These are phyloP conservation scores for Lactuca sativa DNA, from an alignment of 129 eudicot genomes.

Conservation along the genomic window DNA sequence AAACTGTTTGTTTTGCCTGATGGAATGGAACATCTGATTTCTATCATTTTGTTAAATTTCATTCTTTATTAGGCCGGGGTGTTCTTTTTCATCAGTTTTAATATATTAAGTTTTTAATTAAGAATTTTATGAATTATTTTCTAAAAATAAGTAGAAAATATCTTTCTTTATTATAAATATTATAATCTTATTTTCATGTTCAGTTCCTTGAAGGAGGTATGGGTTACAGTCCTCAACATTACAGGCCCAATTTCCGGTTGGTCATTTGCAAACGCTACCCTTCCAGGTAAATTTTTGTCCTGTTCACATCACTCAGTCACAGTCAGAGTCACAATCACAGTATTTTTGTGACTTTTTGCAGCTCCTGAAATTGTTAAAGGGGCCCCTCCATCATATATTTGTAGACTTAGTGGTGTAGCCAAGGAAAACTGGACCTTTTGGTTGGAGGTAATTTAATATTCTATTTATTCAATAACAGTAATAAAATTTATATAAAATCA, in stretches of 20 bases:
- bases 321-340: not conserved
- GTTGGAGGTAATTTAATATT: constrained; percentile 67
- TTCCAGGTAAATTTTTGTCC: constrained; percentile 61
- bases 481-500: not conserved
- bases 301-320: too few relatives aligned
- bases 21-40: too few relatives aligned
- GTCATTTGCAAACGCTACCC: constrained; percentile 73
- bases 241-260: constrained; percentile 93
- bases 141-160: too few relatives aligned
- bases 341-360: constrained; percentile 34
- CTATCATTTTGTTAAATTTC: too few relatives aligned
- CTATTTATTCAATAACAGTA: not conserved
- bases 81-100: too few relatives aligned
- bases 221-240: constrained; percentile 94
- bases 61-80: too few relatives aligned
- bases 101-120: too few relatives aligned
- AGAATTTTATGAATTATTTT: too few relatives aligned
- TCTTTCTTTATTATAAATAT: too few relatives aligned
- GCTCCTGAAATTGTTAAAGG: constrained; percentile 68
- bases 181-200: constrained; percentile 16
- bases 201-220: constrained; percentile 93
- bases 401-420: constrained; percentile 84
- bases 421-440: constrained; percentile 91
- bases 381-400: constrained; percentile 84
- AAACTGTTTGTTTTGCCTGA: too few relatives aligned